Evolutionary conservation across 306 rosid species (phyloP).

Genomic region (Rosa multiflora): DNA sequence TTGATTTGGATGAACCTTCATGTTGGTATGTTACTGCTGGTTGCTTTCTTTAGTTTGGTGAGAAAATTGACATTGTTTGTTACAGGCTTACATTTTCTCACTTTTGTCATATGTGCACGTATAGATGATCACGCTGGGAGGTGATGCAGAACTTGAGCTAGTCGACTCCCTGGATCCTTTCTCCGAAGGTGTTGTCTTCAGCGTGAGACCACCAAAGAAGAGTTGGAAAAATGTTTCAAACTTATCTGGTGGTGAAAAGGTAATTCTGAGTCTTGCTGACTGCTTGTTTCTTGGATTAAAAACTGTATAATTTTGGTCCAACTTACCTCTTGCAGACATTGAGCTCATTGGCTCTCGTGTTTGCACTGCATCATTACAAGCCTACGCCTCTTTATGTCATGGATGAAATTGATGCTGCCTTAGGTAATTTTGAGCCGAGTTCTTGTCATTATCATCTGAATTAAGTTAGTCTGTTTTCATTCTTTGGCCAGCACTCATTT

Average conservation of each 20-base stretch:
- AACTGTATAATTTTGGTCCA: not conserved
- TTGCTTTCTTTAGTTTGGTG: not conserved
- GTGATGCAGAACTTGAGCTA: slow-evolving; percentile 96
- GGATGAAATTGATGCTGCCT: slow-evolving; percentile 99
- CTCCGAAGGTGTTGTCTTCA: slow-evolving; percentile 96
- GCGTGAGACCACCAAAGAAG: slow-evolving; percentile 95
- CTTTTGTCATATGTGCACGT: not conserved
- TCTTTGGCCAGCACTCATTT: slow-evolving; percentile 17
- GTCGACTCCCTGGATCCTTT: slow-evolving; percentile 98
- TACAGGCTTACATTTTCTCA: not conserved
- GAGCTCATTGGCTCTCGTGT: slow-evolving; percentile 94
- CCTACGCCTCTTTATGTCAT: slow-evolving; percentile 93
- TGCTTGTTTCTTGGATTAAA: not conserved
- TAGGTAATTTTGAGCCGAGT: slow-evolving; percentile 41
- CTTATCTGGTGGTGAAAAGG: slow-evolving; percentile 99
- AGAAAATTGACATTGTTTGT: not conserved
- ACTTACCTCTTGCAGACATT: slow-evolving; percentile 63
- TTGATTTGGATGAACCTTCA: not conserved
- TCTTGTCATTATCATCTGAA: not conserved
- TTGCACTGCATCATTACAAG: slow-evolving; percentile 97
- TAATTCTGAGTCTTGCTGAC: slow-evolving; percentile 17
- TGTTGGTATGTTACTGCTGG: not conserved
- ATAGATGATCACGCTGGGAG: slow-evolving; percentile 97
- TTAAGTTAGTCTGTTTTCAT: not conserved
- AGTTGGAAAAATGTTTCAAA: slow-evolving; percentile 98